These are phyloP conservation scores for Nevesoporus exiguus DNA, from an alignment of 768 basidiomycete species.

Conservation along the genomic window DNA sequence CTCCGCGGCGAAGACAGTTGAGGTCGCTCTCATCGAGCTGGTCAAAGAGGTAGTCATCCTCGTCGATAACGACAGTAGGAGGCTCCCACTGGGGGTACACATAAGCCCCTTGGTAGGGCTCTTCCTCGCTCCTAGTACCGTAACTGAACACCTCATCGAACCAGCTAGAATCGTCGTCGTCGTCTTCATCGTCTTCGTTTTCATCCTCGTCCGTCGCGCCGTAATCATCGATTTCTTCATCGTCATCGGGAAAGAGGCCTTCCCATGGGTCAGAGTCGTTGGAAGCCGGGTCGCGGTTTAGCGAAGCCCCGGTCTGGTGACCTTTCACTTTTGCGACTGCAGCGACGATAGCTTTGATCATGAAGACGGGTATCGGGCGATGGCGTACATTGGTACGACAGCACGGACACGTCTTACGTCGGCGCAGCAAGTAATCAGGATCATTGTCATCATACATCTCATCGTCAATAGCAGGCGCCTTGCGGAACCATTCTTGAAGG, in stretches of 20 bases:
- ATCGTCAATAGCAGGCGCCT: conserved; percentile 50
- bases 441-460: conserved; percentile 43
- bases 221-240: conserved; percentile 41
- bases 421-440: conserved; percentile 47
- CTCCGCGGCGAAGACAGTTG: conserved; percentile 56
- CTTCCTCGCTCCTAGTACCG: conserved; percentile 34
- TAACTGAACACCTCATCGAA: conserved; percentile 36
- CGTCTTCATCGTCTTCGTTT: conserved; percentile 31
- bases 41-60: conserved; percentile 35
- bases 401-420: conserved; percentile 69
- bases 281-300: conserved; percentile 29
- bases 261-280: conserved; percentile 63
- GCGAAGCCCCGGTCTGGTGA: conserved; percentile 13
- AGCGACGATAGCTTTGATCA: conserved; percentile 58
- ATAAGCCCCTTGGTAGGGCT: conserved; percentile 39
- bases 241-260: conserved; percentile 56
- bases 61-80: conserved; percentile 38
- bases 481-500: conserved; percentile 75
- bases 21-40: conserved; percentile 35
- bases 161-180: conserved; percentile 29
- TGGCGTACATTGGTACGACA: conserved; percentile 57
- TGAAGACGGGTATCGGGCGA: conserved; percentile 65
- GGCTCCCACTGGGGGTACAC: conserved; percentile 57
- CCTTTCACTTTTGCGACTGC: conserved; percentile 46
- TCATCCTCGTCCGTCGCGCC: conserved; percentile 26